A percentile compares a stretch with the other conserved stretches of the same genome.
phyloP scores from a whole-genome alignment of 148 eudicot species.

The Persicaria maculosa region DNA sequence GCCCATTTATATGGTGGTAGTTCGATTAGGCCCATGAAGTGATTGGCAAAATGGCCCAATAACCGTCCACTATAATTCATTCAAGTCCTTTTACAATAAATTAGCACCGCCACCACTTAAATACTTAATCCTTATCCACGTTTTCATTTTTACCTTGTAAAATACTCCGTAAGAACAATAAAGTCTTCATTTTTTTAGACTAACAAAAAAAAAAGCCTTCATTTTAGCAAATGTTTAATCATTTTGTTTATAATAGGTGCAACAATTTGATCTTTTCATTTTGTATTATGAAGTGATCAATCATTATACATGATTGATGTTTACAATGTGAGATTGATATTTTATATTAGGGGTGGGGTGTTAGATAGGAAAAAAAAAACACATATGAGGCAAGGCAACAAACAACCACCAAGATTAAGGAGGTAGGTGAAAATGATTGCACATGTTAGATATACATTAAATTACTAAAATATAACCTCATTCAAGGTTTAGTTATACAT shows the following conservation, averaged over 20 bases:
- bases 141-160: neutral
- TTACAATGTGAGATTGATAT: neutral
- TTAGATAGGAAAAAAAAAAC: slow-evolving; percentile 3
- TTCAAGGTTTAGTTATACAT: neutral
- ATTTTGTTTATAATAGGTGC: neutral
- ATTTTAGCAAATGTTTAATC: neutral
- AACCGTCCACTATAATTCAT: neutral
- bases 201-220: too few species aligned
- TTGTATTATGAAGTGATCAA: neutral
- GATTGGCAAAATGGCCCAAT: neutral
- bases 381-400: neutral
- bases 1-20: neutral
- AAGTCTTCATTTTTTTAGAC: neutral
- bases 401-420: neutral
- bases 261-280: neutral
- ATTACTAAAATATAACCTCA: neutral
- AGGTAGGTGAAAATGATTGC: slow-evolving; percentile 9
- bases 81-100: neutral
- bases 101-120: neutral
- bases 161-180: neutral
- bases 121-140: neutral
- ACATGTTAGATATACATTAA: neutral
- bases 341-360: neutral
- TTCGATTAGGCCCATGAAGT: slow-evolving; percentile 1
- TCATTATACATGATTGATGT: neutral